Base-by-base conservation (phyloP, 1,284 basidiomycete genomes). In the Salmacisia buchloeana region DNA sequence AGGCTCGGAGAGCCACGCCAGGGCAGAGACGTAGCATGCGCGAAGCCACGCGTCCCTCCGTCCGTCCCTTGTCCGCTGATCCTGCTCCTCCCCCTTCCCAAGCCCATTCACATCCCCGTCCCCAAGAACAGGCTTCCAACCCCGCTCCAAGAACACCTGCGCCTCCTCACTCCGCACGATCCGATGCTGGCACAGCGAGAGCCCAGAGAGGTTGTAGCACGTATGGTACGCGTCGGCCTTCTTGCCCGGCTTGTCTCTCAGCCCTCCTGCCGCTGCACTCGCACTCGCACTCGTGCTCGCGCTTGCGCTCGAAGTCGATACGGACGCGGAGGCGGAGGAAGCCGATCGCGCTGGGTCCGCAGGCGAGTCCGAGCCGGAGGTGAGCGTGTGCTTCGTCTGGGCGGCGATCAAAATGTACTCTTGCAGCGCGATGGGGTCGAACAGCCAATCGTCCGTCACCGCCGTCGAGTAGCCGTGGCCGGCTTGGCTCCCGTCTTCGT, bases 231-330 rank as follows among this genome's bases (percentile, higher is more conserved):
- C 75, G 52, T 79, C 78, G 1, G 77, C 69, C 45, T 79, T 90
- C 88, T 96, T 97, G 52, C 90, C 90, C 10, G 94, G 96, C 79
- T 98, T 98, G 79, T 98, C 94, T 12, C 92, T 84, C 60, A 98
- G 81, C 9, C 94, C 94, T 13, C 93, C 94, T 13, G 63, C 4
- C 34, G 29, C 0, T n/a, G n/a, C n/a, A n/a, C n/a, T n/a, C n/a
- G n/a, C n/a, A n/a, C n/a, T n/a, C n/a, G n/a, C n/a, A n/a, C n/a
- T n/a, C n/a, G n/a, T n/a, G n/a, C n/a, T n/a, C n/a, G n/a, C n/a
- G n/a, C n/a, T n/a, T n/a, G n/a, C n/a, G n/a, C n/a, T n/a, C n/a
- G n/a, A n/a, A n/a, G n/a, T n/a, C n/a, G n/a, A n/a, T n/a, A n/a
- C n/a, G n/a, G n/a, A n/a, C n/a, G n/a, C n/a, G n/a, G n/a, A n/a